Evolutionary conservation across 306 rosid species (phyloP).

Genomic region (Trifolium fragiferum): DNA sequence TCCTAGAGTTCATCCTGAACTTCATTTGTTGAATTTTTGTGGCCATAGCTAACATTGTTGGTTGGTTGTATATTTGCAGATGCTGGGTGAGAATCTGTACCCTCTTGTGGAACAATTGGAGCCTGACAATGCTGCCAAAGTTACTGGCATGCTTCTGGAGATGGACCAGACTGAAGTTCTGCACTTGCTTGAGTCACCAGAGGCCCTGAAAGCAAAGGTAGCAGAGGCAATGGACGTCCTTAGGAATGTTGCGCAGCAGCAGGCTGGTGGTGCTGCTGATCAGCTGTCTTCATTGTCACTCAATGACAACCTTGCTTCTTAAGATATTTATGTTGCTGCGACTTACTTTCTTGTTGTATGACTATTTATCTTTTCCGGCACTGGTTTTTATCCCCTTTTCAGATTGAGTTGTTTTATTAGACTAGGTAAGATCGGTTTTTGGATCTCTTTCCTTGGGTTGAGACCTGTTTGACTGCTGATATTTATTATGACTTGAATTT

Average conservation of each 20-base stretch:
- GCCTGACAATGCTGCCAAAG: constrained; percentile 96
- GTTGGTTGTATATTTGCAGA: constrained; percentile 52
- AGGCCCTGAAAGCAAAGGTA: constrained; percentile 93
- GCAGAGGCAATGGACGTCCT: constrained; percentile 98
- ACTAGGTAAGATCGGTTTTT: constrained; percentile 33
- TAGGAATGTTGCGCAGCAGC: constrained; percentile 91
- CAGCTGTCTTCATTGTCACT: constrained; percentile 84
- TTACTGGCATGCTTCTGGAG: constrained; percentile 99
- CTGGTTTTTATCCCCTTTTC: constrained; percentile 43
- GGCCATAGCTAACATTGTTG: constrained; percentile 33
- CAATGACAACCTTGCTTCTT: constrained; percentile 78
- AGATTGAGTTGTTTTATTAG: constrained; percentile 51
- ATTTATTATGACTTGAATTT: constrained; percentile 35
- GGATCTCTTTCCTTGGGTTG: constrained; percentile 24
- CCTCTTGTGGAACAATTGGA: constrained; percentile 98
- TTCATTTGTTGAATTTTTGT: constrained; percentile 9
- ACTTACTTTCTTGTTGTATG: constrained; percentile 21
- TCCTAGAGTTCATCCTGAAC: not conserved
- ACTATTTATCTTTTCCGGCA: constrained; percentile 42
- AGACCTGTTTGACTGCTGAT: constrained; percentile 28
- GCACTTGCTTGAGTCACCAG: constrained; percentile 98
- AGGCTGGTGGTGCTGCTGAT: constrained; percentile 82
- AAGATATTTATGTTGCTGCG: constrained; percentile 40
- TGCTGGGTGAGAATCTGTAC: constrained; percentile 98
- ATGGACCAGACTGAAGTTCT: constrained; percentile 99